Evolutionary conservation across 768 basidiomycete genomes (phyloP), one percentile per base, ranked within the genome.

Genomic region (Porpolomopsis calyptriformis): DNA sequence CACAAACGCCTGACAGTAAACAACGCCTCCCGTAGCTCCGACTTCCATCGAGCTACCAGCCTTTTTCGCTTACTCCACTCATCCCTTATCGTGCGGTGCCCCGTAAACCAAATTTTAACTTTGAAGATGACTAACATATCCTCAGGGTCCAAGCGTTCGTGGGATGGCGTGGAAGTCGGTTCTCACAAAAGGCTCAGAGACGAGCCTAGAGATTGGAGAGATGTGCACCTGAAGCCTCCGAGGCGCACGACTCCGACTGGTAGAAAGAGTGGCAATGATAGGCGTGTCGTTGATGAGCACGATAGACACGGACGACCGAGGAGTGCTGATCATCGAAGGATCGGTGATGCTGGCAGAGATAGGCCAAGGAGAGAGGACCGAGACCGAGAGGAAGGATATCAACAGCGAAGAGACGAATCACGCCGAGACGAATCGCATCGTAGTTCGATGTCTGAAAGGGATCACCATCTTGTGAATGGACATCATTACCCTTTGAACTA

Each of bases 101-200:
- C 74, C 70, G 80, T 82, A 82, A 81, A 72, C 71, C 73, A 56
- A 63, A 65, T 66, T 57, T 63, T 57, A 56, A 51, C 55, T 47
- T 53, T 57, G 59, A 73, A 74, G 65, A 76, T 86, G 82, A 78
- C 85, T 86, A 84, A 88, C 76, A 65, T 78, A 61, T 70, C 80
- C 71, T 73, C 85, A 86, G 85, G 85, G 72, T 70, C 73, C 63
- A 87, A 87, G 80, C 82, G 85, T 64, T 66, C 80, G 52, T 77
- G 77, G 79, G 82, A 85, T 57, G 80, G 74, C 50, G 58, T 54
- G 50, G 67, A 70, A 58, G 57, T 57, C 57, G 70, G 67, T 45
- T 55, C 63, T 33, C 57, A 73, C 57, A 85, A 85, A 61, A 70
- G 80, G 53, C 67, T 68, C 37, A 70, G 76, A 50, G 74, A 74